Evolutionary conservation across 2,329 filamentous ascomycete species (phyloP), one percentile per base, ranked within the genome.

Genomic region (Penicillium sp.): DNA sequence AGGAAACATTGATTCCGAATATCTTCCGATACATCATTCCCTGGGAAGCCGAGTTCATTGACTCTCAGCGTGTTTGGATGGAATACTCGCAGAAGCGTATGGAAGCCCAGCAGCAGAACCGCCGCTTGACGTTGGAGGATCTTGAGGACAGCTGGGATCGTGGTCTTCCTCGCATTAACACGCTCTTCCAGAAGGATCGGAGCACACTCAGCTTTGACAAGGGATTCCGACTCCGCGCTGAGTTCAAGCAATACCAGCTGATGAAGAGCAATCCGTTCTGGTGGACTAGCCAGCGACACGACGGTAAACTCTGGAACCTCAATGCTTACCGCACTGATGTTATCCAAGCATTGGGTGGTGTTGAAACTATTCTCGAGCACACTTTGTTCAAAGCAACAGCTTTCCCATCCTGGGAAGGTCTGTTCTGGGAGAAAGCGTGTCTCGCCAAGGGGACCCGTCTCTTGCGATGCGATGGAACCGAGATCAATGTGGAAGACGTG

Each of bases 181-280:
- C 94, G 0, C 81, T 99, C 2, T 99, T 99, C 85, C 94, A 99
- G 72, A 99, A 99, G 74, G 94, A 99, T 66, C 84, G 94, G 67
- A 97, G 91, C 72, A 99, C 94, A 0, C 82, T 99, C 60, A 96
- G 91, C 68, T 99, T 99, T 68, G 94, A 99, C 79, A 99, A 99
- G 77, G 94, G 94, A 52, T 99, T 97, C 86, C 88, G 94, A 64
- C 87, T 92, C 15, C 84, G 94, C 51, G 91, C 93, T 12, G 94
- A 99, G 72, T 99, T 99, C 80, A 99, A 99, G 80, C 87, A 94
- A 31, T 99, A 97, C 71, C 93, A 97, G 73, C 81, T 97, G 57
- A 97, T 99, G 93, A 97, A 96, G 84, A 95, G 89, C 76, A 97
- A 97, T 71, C 94, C 94, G 0, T 97, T 97, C 81, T 97, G 92